phyloP scores from a whole-genome alignment of 148 eudicot species.

The Mesembryanthemum crystallinum region DNA sequence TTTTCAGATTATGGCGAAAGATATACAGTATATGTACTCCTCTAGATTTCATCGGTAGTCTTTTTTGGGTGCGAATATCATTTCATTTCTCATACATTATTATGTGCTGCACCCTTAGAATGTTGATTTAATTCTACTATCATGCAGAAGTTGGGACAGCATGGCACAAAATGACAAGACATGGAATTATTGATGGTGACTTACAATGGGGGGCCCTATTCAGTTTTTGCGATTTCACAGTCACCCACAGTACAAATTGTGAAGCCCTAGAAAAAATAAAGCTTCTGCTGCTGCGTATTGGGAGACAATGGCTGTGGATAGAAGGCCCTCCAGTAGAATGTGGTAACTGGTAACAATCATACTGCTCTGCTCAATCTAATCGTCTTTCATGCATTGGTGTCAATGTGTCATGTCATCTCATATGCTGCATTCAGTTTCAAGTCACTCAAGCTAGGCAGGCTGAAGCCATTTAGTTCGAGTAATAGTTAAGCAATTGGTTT shows the following conservation, averaged over 20 bases:
- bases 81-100: not conserved
- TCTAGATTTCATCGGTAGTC: too few relatives aligned
- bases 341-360: constrained; percentile 16
- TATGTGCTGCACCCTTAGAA: not conserved
- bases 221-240: constrained; percentile 2
- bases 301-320: constrained; percentile 24
- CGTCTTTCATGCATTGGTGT: constrained; percentile 15
- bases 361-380: constrained; percentile 14
- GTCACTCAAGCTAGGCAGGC: too few relatives aligned
- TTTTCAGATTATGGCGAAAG: too few relatives aligned
- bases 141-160: constrained; percentile 14
- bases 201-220: constrained; percentile 2
- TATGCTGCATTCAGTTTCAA: not conserved
- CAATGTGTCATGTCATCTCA: constrained; percentile 9
- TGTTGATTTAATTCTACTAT: constrained; percentile 18
- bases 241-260: constrained; percentile 16
- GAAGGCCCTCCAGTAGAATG: constrained; percentile 20
- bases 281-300: constrained; percentile 17
- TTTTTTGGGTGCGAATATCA: too few relatives aligned
- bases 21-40: too few relatives aligned
- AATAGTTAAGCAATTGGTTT: too few relatives aligned
- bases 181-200: constrained; percentile 30
- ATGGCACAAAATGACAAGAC: constrained; percentile 28
- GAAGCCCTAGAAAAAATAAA: constrained; percentile 26
- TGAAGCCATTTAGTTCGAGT: too few relatives aligned